Evolutionary conservation across 2,329 filamentous ascomycete genomes (phyloP), one percentile per base, ranked within the genome.

Genomic region (Botrytis deweyae): DNA sequence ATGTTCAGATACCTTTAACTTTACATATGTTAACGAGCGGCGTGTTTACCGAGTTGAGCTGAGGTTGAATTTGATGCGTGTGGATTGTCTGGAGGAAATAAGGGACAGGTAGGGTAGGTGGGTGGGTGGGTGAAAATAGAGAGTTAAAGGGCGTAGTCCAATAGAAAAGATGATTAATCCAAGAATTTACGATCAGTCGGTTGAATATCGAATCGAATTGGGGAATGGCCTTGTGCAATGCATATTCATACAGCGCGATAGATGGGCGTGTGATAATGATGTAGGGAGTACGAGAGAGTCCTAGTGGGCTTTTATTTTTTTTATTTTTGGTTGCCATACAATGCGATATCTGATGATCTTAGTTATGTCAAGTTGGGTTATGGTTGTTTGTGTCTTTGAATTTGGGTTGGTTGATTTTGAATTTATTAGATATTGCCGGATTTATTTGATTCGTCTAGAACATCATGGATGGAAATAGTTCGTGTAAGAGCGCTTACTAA

Each of bases 1-100:
- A 68, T 68, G 16, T 68, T 68, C 29, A 44, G 38, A 64, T 64
- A 64, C 62, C 62, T 64, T 44, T 12, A 64, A 10, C 38, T 29
- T 64, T 44, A 64, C 62, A 63, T 18, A n/a, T n/a, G 4, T 63
- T 18, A 40, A n/a, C 61, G 61, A 42, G 36, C 36, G 38, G 36
- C 25, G 36, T 63, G 38, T 44, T 29, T 44, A 8, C 20, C 38
- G 25, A 44, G 12, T n/a, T 42, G 61, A 63, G 14, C 25, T n/a
- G 20, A n/a, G 25, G 25, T 63, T 58, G 52, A 29, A 7, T 58
- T 58, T 1, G 52, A 29, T 29, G 52, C n/a, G n/a, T 29, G 52
- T n/a, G 52, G 6, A 63, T 18, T n/a, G 12, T n/a, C 14, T 5
- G 22, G 38, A n/a, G 36, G 25, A 40, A 7, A 18, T n/a, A n/a